Conservation (phyloP, 768 basidiomycete genomes). For the Trametes coccinea region DNA sequence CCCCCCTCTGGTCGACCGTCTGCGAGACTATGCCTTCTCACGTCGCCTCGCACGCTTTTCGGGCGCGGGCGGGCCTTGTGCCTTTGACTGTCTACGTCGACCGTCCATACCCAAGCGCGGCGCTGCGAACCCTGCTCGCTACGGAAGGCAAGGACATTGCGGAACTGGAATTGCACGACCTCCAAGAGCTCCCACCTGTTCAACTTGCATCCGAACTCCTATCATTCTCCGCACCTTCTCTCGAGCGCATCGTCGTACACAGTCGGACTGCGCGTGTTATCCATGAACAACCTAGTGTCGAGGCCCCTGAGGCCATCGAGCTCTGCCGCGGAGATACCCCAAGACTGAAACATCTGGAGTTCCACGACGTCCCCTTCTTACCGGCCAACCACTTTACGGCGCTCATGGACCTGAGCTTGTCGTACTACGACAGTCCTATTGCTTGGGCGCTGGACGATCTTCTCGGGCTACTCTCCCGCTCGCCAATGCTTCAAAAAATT, state of each 20-base stretch:
- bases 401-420: not conserved
- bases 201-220: slow-evolving; percentile 9
- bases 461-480: not conserved
- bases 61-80: slow-evolving; percentile 1
- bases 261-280: not conserved
- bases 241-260: slow-evolving; percentile 4
- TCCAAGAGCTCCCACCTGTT: not conserved
- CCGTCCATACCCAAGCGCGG: not conserved
- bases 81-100: slow-evolving; percentile 8
- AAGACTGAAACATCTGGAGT: not conserved
- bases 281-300: not conserved
- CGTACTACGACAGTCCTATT: not conserved
- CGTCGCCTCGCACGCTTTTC: not conserved
- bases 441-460: slow-evolving; percentile 8
- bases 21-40: not conserved
- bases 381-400: slow-evolving; percentile 2
- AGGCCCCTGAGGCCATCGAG: not conserved
- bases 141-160: not conserved
- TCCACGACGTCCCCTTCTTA: slow-evolving; percentile 17
- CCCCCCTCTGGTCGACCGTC: slow-evolving; percentile 21
- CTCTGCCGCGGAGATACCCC: not conserved
- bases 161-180: slow-evolving; percentile 6
- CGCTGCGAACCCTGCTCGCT: not conserved
- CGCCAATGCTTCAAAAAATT: not conserved
- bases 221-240: slow-evolving; percentile 1